phyloP scores from a whole-genome alignment of 495 filamentous ascomycete genomes.

The Penicillium egyptiacum region DNA sequence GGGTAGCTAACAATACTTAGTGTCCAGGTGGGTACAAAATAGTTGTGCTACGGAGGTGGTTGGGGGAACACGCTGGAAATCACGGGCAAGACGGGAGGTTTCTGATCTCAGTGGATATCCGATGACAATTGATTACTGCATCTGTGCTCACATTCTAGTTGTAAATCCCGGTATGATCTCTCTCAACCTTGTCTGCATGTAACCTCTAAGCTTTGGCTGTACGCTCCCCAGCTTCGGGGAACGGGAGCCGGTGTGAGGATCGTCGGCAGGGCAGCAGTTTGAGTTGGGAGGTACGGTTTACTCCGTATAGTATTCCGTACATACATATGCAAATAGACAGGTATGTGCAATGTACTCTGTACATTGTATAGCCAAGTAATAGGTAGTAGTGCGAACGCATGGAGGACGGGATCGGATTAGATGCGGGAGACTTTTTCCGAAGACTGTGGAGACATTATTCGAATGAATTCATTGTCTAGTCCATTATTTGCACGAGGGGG shows the following conservation, averaged over 20 bases:
- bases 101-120: neutral
- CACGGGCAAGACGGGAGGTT: neutral
- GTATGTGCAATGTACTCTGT: neutral
- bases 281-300: neutral
- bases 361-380: neutral
- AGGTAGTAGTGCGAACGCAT: neutral
- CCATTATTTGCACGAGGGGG: neutral
- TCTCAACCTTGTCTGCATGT: constrained; percentile 3
- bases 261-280: constrained; percentile 9
- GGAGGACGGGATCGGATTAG: neutral
- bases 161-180: constrained; percentile 5
- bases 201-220: constrained; percentile 4
- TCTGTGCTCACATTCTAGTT: constrained; percentile 1
- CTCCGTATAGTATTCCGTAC: neutral
- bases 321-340: neutral
- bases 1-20: neutral
- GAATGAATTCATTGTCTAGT: neutral
- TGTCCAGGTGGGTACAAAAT: neutral
- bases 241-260: constrained; percentile 20
- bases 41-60: neutral
- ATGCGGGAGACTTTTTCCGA: neutral
- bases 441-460: neutral
- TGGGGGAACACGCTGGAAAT: neutral
- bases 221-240: constrained; percentile 26
- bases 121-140: neutral